phyloP scores from a whole-genome alignment of 192 early-diverging fungal species.

The Coemansia reversa region DNA sequence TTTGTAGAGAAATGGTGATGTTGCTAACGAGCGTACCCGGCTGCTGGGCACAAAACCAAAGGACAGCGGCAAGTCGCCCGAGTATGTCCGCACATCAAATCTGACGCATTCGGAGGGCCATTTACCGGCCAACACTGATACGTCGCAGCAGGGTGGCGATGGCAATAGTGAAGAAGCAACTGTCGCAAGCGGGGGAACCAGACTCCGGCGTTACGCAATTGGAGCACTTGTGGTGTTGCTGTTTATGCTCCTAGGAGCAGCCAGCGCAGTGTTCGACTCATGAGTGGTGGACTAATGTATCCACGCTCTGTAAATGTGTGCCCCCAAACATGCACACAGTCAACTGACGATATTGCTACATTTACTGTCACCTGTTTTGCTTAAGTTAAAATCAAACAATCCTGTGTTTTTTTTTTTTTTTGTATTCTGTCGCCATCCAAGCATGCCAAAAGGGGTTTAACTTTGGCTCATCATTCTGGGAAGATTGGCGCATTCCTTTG shows the following conservation, averaged over 20 bases:
- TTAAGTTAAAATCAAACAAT: no score
- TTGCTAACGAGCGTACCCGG: conserved; percentile 5
- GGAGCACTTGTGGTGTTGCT: conserved; percentile 13
- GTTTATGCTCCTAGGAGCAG: conserved; percentile 18
- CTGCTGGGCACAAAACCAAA: not conserved
- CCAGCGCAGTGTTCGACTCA: conserved; percentile 19
- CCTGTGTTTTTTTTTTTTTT: no score
- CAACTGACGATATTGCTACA: not conserved
- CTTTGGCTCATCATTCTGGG: no score
- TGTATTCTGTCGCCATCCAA: no score
- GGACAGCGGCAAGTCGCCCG: not conserved
- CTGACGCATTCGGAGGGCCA: not conserved
- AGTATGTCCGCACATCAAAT: not conserved
- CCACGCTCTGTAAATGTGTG: not conserved
- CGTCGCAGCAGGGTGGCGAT: not conserved
- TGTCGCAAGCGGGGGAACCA: not conserved
- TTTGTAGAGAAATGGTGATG: not conserved
- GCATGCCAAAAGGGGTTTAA: no score
- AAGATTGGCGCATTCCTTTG: no score
- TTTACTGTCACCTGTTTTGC: no score
- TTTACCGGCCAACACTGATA: not conserved
- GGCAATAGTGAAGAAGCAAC: not conserved
- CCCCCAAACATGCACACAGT: not conserved
- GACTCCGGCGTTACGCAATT: conserved; percentile 8
- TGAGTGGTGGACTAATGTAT: not conserved